These are phyloP conservation scores for Skeletonema menzelii DNA, from an alignment of 108 stramenopile genomes.

Conservation along the genomic window DNA sequence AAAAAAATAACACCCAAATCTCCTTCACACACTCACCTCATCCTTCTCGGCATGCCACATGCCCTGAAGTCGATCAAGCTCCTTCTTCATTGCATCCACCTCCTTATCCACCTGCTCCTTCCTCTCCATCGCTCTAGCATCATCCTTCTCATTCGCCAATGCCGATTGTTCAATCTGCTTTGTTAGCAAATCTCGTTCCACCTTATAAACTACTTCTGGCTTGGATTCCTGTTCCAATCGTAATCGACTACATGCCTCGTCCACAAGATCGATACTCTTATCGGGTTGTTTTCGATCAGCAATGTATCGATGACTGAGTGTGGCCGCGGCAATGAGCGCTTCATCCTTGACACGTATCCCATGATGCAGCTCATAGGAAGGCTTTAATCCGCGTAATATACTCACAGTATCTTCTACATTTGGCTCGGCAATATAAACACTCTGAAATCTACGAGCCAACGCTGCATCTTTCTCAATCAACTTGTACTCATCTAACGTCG, in stretches of 20 bases:
- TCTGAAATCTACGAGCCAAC: slow-evolving; percentile 97
- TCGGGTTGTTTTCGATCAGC: slow-evolving; percentile 92
- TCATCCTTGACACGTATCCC: slow-evolving; percentile 97
- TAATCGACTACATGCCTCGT: slow-evolving; percentile 94
- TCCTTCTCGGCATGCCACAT: slow-evolving; percentile 67
- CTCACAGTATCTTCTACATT: slow-evolving; percentile 97
- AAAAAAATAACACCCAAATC: no score
- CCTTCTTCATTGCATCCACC: slow-evolving; percentile 65
- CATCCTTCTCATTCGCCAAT: slow-evolving; percentile 76
- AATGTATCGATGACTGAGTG: slow-evolving; percentile 96
- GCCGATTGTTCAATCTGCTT: slow-evolving; percentile 94
- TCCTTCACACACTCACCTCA: slow-evolving; percentile 14
- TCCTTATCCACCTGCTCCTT: slow-evolving; percentile 60
- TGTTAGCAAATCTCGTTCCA: slow-evolving; percentile 91
- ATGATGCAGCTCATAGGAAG: slow-evolving; percentile 95
- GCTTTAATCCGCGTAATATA: slow-evolving; percentile 96
- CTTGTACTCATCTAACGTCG: slow-evolving; percentile 98
- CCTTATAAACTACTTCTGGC: slow-evolving; percentile 83
- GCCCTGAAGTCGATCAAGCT: slow-evolving; percentile 60
- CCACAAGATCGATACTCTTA: slow-evolving; percentile 95
- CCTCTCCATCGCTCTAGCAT: slow-evolving; percentile 60
- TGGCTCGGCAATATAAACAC: slow-evolving; percentile 95
- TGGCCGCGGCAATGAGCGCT: slow-evolving; percentile 96
- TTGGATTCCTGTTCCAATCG: slow-evolving; percentile 87
- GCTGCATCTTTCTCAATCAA: slow-evolving; percentile 98